Base-by-base conservation (phyloP, 2,329 filamentous ascomycete species). In the Aureobasidium vineae region DNA sequence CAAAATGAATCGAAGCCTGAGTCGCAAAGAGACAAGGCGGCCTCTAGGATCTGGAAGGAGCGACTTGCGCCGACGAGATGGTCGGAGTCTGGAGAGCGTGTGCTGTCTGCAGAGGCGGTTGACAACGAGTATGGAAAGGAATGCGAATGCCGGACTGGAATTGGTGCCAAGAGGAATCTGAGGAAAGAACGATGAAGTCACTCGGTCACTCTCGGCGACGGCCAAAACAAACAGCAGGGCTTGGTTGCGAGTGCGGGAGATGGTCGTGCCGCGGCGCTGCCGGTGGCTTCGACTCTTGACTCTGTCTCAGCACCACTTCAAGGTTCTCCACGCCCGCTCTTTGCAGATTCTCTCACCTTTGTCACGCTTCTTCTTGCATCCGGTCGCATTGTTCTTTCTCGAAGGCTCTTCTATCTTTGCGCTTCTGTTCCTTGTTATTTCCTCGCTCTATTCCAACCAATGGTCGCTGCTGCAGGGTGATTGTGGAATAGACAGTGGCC, bases 201-300 rank as follows among this genome's bases (percentile, higher is more conserved):
- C 16, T 21, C 54, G 38, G 54, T 59, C 54, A 45, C 54, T 59
- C 23, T 59, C 54, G 40, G 54, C 38, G 54, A 52, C 33, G 59
- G 23, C 31, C 59, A 63, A 49, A 63, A 63, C 59, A 63, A 63
- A 63, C 59, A 63, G 57, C 53, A 57, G 57, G n/a, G 31, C 23
- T 59, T 59, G 54, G 54, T 28, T 41, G 21, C 6, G 36, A 41
- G n/a, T 43, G 53, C 54, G 54, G 54, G 54, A 43, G 53, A 41
- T 19, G n/a, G 31, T 36, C 21, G 19, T 41, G 38, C 56, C 56
- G 56, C 56, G 41, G 56, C 56, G 40, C 43, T 49, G 57, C 57
- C 57, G 57, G 21, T n/a, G 57, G 57, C 28, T 50, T 49, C 43
- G 41, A 49, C 23, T 61, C 45, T 60, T 63, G 59, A 50, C 59